Evolutionary conservation across 164 flowering plant species (phyloP).

Genomic region (Stephania yunnanensis): DNA sequence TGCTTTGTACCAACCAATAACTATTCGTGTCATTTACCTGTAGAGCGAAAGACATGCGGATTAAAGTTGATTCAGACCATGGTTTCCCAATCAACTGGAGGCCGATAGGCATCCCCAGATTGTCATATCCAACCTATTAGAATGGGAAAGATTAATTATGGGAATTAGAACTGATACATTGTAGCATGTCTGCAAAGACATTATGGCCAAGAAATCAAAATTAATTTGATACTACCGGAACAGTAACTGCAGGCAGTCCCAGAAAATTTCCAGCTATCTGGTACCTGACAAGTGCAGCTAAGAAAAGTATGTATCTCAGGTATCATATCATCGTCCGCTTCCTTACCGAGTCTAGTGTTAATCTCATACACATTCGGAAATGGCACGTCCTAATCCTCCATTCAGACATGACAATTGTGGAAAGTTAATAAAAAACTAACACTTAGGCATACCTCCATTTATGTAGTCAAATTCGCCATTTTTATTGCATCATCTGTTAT

Average conservation of each 20-base stretch:
- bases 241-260: constrained; percentile 85
- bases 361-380: neutral
- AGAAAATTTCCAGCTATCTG: constrained; percentile 85
- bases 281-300: constrained; percentile 89
- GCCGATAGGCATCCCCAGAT: constrained; percentile 82
- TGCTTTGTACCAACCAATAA: neutral
- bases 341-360: neutral
- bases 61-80: constrained; percentile 71
- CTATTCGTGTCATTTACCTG: constrained; percentile 42
- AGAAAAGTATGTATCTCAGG: constrained; percentile 2
- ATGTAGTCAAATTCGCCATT: constrained; percentile 91
- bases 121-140: constrained; percentile 82
- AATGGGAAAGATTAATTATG: neutral
- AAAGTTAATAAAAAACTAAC: neutral
- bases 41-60: constrained; percentile 61
- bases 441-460: constrained; percentile 68
- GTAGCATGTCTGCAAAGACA: neutral
- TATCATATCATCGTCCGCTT: too few species aligned
- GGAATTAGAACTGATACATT: neutral
- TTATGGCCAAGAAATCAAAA: neutral
- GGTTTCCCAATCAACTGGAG: constrained; percentile 91
- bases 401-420: neutral
- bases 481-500: constrained; percentile 49
- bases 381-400: neutral
- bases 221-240: constrained; percentile 50